phyloP scores from a whole-genome alignment of 1,139 yeast genomes.

The Saccharomyces hybrid region DNA sequence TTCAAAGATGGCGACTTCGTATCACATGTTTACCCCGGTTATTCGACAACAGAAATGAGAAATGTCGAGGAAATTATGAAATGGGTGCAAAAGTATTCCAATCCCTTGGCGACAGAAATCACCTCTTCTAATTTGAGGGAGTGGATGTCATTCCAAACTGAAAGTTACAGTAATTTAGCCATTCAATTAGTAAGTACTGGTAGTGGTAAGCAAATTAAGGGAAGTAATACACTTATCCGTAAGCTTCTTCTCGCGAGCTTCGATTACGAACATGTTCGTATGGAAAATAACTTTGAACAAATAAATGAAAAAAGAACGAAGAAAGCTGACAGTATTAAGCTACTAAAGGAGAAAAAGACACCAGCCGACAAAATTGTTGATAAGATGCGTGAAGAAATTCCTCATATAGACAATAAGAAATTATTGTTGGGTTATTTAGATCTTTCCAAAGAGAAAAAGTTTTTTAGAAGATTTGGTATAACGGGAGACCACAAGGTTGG shows the following conservation, averaged over 20 bases:
- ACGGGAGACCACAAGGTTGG: slow-evolving; percentile 38
- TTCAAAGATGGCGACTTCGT: slow-evolving; percentile 50
- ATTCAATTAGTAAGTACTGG: slow-evolving; percentile 45
- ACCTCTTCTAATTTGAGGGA: slow-evolving; percentile 35
- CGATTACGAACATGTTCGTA: slow-evolving; percentile 43
- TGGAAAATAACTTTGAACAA: slow-evolving; percentile 38
- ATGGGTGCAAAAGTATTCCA: slow-evolving; percentile 42
- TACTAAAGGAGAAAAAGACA: slow-evolving; percentile 39
- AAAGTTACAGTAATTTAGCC: slow-evolving; percentile 40
- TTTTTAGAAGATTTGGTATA: slow-evolving; percentile 37
- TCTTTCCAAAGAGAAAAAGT: slow-evolving; percentile 33
- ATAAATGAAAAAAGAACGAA: slow-evolving; percentile 35
- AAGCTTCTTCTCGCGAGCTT: slow-evolving; percentile 45
- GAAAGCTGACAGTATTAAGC: slow-evolving; percentile 39
- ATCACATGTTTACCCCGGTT: slow-evolving; percentile 48
- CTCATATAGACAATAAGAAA: slow-evolving; percentile 39
- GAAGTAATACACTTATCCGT: slow-evolving; percentile 31
- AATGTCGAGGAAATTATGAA: slow-evolving; percentile 39
- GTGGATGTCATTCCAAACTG: slow-evolving; percentile 34
- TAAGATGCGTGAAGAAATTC: slow-evolving; percentile 44
- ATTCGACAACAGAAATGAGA: slow-evolving; percentile 57
- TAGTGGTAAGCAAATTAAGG: slow-evolving; percentile 25
- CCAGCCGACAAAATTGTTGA: slow-evolving; percentile 35
- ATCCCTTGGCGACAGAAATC: slow-evolving; percentile 47
- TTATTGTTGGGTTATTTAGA: slow-evolving; percentile 49